These are phyloP conservation scores for Linnemannia schmuckeri DNA, from an alignment of 192 early-diverging fungal genomes.

Conservation along the genomic window DNA sequence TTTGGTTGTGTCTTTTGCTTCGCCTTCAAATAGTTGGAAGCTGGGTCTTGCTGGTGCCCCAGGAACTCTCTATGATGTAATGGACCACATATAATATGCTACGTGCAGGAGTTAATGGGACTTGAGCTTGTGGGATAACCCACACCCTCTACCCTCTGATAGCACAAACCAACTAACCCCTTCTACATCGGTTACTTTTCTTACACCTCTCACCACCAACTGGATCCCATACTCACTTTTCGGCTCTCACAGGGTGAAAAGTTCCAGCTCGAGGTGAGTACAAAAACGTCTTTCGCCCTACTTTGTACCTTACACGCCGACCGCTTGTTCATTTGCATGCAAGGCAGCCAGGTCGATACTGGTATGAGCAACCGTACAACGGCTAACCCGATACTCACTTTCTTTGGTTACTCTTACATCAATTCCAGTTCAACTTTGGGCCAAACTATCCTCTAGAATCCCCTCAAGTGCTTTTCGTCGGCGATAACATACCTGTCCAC, in stretches of 20 bases:
- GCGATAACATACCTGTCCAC: constrained; percentile 72
- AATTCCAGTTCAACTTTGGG: constrained; percentile 75
- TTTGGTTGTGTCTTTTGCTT: background rate
- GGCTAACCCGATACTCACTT: background rate
- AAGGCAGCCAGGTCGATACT: background rate
- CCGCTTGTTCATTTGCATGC: background rate
- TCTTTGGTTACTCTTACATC: background rate
- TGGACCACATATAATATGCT: background rate
- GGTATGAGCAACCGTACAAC: background rate
- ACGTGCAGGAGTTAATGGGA: background rate
- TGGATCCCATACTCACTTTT: background rate
- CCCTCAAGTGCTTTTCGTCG: constrained; percentile 77
- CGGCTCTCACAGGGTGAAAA: constrained; percentile 54
- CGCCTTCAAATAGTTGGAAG: constrained; percentile 66
- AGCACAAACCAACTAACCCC: background rate
- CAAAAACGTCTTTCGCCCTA: background rate
- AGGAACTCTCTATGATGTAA: constrained; percentile 77
- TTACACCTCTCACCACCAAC: background rate
- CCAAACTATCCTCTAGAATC: constrained; percentile 81
- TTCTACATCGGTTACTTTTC: background rate
- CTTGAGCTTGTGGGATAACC: background rate
- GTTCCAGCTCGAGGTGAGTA: constrained; percentile 63
- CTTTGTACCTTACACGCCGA: background rate
- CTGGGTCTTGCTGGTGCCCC: constrained; percentile 72
- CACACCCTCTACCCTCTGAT: background rate